Conservation (phyloP, 1,284 basidiomycete species). For the Microbotryum scabiosae region DNA sequence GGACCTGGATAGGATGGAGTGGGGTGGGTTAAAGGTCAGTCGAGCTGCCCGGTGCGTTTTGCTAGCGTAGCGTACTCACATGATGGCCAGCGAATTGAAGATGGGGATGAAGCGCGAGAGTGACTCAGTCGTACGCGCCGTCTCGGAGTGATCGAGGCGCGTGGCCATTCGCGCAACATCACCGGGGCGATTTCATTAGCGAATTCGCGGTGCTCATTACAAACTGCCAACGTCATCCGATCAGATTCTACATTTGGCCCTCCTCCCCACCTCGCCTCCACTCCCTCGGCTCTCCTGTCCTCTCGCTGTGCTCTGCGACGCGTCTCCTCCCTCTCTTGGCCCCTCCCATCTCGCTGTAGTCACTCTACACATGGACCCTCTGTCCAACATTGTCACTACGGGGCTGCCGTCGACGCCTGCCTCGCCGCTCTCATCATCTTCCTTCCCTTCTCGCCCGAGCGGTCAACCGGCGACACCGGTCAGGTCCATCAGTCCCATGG, state of each 20-base stretch:
- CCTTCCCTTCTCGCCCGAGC: conserved; percentile 1
- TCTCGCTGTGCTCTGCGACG: too few relatives aligned
- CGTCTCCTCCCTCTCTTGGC: not conserved
- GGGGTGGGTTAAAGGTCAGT: too few relatives aligned
- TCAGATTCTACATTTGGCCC: not conserved
- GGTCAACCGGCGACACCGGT: too few relatives aligned
- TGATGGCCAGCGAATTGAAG: too few relatives aligned
- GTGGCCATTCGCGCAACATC: too few relatives aligned
- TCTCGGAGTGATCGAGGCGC: not conserved
- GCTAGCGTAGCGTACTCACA: too few relatives aligned
- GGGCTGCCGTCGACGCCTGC: not conserved
- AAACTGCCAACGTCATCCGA: not conserved
- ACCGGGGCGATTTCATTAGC: too few relatives aligned
- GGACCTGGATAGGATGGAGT: not conserved
- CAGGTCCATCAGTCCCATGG: not conserved
- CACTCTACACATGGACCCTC: not conserved
- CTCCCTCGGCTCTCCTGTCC: too few relatives aligned
- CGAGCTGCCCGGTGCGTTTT: too few relatives aligned
- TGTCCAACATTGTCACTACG: not conserved
- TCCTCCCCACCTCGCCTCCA: too few relatives aligned
- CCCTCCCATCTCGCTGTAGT: not conserved
- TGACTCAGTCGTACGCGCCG: not conserved
- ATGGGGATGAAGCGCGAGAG: too few relatives aligned
- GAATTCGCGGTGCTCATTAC: not conserved
- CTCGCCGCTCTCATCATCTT: not conserved